Conservation (phyloP, 257 asterid genomes). For the Pogostemon cablin region DNA sequence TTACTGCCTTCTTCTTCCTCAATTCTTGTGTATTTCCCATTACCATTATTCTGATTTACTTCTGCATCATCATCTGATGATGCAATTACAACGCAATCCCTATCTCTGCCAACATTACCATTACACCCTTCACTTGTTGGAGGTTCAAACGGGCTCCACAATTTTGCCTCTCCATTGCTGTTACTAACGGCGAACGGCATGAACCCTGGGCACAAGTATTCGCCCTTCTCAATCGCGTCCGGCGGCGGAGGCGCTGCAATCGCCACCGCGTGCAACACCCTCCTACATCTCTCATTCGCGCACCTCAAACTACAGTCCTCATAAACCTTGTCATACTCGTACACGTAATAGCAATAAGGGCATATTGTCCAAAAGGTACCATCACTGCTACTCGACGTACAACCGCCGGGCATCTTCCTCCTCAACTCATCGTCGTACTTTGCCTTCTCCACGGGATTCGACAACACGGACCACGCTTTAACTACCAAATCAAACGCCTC, state of each 20-base stretch:
- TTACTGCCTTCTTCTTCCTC: not conserved
- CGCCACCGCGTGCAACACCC: slow-evolving; percentile 52
- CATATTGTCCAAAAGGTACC: slow-evolving; percentile 71
- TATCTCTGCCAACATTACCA: slow-evolving; percentile 16
- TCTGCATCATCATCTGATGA: slow-evolving; percentile 35
- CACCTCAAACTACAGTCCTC: slow-evolving; percentile 58
- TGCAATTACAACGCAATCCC: slow-evolving; percentile 11
- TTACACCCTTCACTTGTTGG: slow-evolving; percentile 20
- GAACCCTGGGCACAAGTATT: slow-evolving; percentile 52
- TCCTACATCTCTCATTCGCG: slow-evolving; percentile 49
- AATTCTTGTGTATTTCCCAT: slow-evolving; percentile 1
- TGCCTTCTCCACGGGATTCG: slow-evolving; percentile 42
- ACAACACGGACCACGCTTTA: slow-evolving; percentile 53
- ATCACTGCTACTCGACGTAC: slow-evolving; percentile 18
- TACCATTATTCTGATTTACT: slow-evolving; percentile 5
- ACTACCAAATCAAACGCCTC: slow-evolving; percentile 46
- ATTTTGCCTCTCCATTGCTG: slow-evolving; percentile 21
- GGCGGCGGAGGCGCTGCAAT: slow-evolving; percentile 47
- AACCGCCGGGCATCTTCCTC: slow-evolving; percentile 18
- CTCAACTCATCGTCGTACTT: slow-evolving; percentile 42
- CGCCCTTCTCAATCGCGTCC: slow-evolving; percentile 53
- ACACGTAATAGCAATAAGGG: slow-evolving; percentile 60
- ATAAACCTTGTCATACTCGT: slow-evolving; percentile 48
- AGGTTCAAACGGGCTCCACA: slow-evolving; percentile 48
- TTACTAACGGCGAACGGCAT: slow-evolving; percentile 26